Base-by-base conservation (phyloP, 1,284 basidiomycete genomes). In the Hypsizygus ulmarius region DNA sequence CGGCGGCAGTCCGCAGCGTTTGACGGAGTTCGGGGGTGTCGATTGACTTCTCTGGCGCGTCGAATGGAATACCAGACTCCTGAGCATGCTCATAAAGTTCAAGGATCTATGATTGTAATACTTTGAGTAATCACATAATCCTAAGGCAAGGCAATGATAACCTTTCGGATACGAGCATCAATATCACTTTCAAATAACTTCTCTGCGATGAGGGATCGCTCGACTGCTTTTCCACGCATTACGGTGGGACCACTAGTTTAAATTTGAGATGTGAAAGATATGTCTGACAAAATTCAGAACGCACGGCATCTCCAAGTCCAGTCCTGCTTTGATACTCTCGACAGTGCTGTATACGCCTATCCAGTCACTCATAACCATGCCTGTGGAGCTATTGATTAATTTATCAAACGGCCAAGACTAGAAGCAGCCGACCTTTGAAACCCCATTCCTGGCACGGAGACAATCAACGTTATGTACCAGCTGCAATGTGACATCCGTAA, bases 271-370 rank as follows among this genome's bases (percentile, higher is more conserved):
- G 34, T 7, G 30, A 45, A 14, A 29, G 36, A 7, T 10, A 38
- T 10, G 10, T 21, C 19, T 8, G 3, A 12, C 1, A 15, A 29
- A 7, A 25, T 30, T 30, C n/a, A 8, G 34, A 15, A 61, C 65
- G 41, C 56, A 70, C 64, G 75, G 75, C 75, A 82, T 79, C 57
- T 83, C 81, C 12, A 83, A 66, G 58, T 83, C 80, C 5, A 84
- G 58, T 0, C 78, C 75, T 3, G 81, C 80, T 50, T 77, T 75
- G 53, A 82, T 71, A 41, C 75, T 73, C 45, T 72, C 71, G 2
- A 67, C 62, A 5, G 73, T 74, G 39, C 71, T 74, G 58, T 79
- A 80, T 1, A 74, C 71, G 1, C 79, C 79, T 43, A 60, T 68
- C 78, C 78, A 80, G 55, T 80, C 78, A 35, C 73, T 77, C 67